phyloP scores from a whole-genome alignment of 1,139 yeast species.

The Meyerozyma athensensis region DNA sequence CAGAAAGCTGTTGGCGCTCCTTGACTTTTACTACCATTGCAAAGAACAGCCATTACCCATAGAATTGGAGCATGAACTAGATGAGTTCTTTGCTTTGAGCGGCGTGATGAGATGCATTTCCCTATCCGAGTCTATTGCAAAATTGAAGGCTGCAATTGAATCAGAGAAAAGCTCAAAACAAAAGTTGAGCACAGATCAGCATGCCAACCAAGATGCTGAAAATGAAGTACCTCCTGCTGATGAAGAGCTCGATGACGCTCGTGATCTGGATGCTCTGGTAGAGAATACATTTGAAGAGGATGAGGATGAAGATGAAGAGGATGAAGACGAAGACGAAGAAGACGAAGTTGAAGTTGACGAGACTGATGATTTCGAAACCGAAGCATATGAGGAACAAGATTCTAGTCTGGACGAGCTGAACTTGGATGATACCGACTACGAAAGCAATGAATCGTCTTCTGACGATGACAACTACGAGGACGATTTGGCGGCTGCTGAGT shows the following conservation, averaged over 20 bases:
- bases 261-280: constrained; percentile 12
- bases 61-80: constrained; percentile 56
- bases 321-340: constrained; percentile 18
- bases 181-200: constrained; percentile 8
- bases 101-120: constrained; percentile 27
- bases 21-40: constrained; percentile 71
- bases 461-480: constrained; percentile 14
- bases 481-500: constrained; percentile 42
- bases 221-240: constrained; percentile 16
- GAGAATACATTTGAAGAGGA: constrained; percentile 6
- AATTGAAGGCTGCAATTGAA: constrained; percentile 27
- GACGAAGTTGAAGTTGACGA: constrained; percentile 16
- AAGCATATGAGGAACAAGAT: not conserved
- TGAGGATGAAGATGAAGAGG: constrained; percentile 17
- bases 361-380: constrained; percentile 9
- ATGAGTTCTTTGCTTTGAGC: constrained; percentile 39
- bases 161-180: constrained; percentile 5
- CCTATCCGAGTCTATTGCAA: constrained; percentile 34
- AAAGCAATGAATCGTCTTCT: constrained; percentile 17
- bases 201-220: constrained; percentile 15
- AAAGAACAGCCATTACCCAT: constrained; percentile 63
- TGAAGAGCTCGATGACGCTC: constrained; percentile 9
- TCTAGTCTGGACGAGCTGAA: constrained; percentile 5
- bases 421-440: constrained; percentile 13
- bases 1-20: constrained; percentile 45